Base-by-base conservation (phyloP, 345 rosid genomes). In the Iberis pinnata region DNA sequence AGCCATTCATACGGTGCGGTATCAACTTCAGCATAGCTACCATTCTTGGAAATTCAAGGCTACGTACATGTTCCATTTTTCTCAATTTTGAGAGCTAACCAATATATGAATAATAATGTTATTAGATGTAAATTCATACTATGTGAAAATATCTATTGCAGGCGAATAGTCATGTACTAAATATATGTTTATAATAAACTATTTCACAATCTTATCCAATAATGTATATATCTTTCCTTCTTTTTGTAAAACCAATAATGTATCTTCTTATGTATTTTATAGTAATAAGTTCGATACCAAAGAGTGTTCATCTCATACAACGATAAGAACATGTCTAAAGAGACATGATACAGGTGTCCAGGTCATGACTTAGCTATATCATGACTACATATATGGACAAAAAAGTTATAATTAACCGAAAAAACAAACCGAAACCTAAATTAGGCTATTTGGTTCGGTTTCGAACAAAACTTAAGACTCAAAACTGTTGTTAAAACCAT, bases 1-100 rank as follows among this genome's bases (percentile, higher is more conserved):
- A 57, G 53, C 58, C 24, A 42, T 56, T 56, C 63, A 57, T 58
- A 49, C 57, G 64, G 70, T 18, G 45, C 33, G 41, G 58, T 56
- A 35, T 42, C 52, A 18, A 56, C 16, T 49, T 49, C 58, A 64
- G 56, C 61, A 55, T 64, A 47, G 55, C 56, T 38, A 31, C 56
- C 11, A 12, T 12, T 19, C 9, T 19, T 47, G 49, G 36, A 47
- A 40, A 27, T 47, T 40, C 38, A 64, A 48, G 6, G 50, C 57
- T 48, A 15, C 5, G 9, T 22, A 32, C 50, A 40, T 56, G 37
- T 6, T 46, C 48, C 33, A 6, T 15, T 55, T 47, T 31, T 48
- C 43, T 56, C 37, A 56, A 20, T 64, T 38, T 38, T 48, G 38
- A 35, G 7, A 44, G 41, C 43, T 56, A 49, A 49, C 44, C 50